Conservation (phyloP, 202 grass and related monocot genomes). For the Bolboschoenoplectus hybrid region DNA sequence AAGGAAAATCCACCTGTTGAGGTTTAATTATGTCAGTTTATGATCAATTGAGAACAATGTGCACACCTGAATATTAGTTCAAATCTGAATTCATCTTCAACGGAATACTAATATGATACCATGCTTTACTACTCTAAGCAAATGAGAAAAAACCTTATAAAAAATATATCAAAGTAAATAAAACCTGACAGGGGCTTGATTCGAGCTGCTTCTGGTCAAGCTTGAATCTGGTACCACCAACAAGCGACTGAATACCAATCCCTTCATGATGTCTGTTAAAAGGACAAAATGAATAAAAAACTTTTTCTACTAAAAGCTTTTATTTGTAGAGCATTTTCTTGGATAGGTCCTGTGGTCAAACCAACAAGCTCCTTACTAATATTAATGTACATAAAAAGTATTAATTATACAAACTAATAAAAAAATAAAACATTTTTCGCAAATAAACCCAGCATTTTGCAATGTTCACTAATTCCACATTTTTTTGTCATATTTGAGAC, state of each 20-base stretch:
- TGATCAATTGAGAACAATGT: not conserved
- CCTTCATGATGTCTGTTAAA: constrained; percentile 53
- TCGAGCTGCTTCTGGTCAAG: constrained; percentile 83
- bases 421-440: not conserved
- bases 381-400: not conserved
- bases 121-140: not conserved
- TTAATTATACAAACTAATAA: not conserved
- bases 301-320: not conserved
- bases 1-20: not conserved
- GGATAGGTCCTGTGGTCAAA: not conserved
- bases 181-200: constrained; percentile 89
- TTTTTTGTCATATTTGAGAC: not conserved
- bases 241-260: constrained; percentile 86
- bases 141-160: not conserved
- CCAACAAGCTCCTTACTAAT: not conserved
- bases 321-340: not conserved
- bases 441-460: not conserved
- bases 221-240: constrained; percentile 88
- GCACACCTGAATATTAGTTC: not conserved
- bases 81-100: not conserved
- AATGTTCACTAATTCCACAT: not conserved
- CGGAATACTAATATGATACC: not conserved
- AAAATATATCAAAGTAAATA: constrained; percentile 20
- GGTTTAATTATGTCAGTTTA: constrained; percentile 12
- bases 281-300: not conserved